Conservation (phyloP, 495 filamentous ascomycete species). For the Talaromyces ruber region DNA sequence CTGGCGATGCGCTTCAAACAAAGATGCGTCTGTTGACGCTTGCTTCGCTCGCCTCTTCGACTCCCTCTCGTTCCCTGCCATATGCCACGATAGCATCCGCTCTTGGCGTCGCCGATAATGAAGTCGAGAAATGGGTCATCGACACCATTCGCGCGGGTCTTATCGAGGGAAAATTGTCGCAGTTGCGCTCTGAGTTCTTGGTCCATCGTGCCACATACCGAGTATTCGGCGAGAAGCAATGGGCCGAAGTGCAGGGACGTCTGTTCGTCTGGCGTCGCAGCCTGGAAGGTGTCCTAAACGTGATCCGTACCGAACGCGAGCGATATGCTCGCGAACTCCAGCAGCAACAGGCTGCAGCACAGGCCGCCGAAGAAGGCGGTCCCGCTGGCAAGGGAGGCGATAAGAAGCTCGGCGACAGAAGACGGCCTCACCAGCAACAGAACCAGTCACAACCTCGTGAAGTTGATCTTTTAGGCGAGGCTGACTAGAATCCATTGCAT, state of each 20-base stretch:
- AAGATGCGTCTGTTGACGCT: constrained; percentile 96
- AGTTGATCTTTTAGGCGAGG: constrained; percentile 18
- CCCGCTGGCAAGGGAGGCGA: constrained; percentile 18
- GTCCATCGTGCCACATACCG: constrained; percentile 92
- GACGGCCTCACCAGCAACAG: constrained; percentile 18
- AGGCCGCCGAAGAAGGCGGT: constrained; percentile 7
- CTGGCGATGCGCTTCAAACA: constrained; percentile 72
- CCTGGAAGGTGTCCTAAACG: constrained; percentile 62
- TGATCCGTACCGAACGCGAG: constrained; percentile 70
- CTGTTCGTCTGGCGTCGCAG: constrained; percentile 84
- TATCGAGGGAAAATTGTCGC: constrained; percentile 88
- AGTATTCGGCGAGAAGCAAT: constrained; percentile 96
- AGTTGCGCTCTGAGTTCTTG: constrained; percentile 84
- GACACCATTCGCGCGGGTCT: constrained; percentile 92
- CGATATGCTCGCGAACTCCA: constrained; percentile 39
- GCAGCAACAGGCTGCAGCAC: constrained; percentile 26
- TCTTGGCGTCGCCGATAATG: constrained; percentile 67
- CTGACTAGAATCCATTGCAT: constrained; percentile 5
- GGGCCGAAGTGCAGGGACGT: constrained; percentile 82
- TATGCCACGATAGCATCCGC: constrained; percentile 75
- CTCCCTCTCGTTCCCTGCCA: constrained; percentile 71
- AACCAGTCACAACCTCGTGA: constrained; percentile 20
- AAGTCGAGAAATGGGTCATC: constrained; percentile 97
- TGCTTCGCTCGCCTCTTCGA: constrained; percentile 75
- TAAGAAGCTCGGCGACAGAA: constrained; percentile 24